These are phyloP conservation scores for Parastagonospora nodorum DNA, from an alignment of 2,329 filamentous ascomycete genomes.

Conservation along the genomic window DNA sequence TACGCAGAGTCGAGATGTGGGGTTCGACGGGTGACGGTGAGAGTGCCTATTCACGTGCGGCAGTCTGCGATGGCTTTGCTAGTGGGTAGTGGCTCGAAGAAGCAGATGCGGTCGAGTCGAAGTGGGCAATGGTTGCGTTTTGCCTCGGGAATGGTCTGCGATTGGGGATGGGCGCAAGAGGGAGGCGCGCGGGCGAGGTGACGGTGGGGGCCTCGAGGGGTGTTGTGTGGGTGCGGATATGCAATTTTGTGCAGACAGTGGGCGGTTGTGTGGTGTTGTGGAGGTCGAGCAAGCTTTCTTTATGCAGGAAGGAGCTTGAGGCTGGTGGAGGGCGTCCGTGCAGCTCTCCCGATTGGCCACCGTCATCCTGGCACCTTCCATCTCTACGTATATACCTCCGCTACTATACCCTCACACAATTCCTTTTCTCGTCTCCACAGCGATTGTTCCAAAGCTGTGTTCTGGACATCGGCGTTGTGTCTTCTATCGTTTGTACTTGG, in stretches of 20 bases:
- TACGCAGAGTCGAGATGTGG: conserved; percentile 16
- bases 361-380: conserved; percentile 21
- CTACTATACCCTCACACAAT: neutral
- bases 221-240: conserved; percentile 15
- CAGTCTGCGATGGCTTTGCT: conserved; percentile 9
- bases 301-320: conserved; percentile 34
- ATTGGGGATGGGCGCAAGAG: conserved; percentile 13
- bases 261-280: conserved; percentile 29
- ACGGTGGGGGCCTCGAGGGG: conserved; percentile 13
- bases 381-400: neutral
- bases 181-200: conserved; percentile 5
- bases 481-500: neutral
- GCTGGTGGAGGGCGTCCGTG: conserved; percentile 27
- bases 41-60: conserved; percentile 20
- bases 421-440: neutral
- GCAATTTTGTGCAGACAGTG: conserved; percentile 28
- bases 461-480: neutral
- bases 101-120: conserved; percentile 8
- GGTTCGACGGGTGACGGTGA: conserved; percentile 15
- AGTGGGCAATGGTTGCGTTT: conserved; percentile 13
- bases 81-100: conserved; percentile 15
- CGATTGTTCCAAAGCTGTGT: neutral
- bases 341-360: conserved; percentile 23
- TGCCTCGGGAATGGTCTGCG: conserved; percentile 20
- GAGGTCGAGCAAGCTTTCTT: conserved; percentile 33